phyloP scores from a whole-genome alignment of 164 flowering plant genomes.

The Tinospora cordifolia region DNA sequence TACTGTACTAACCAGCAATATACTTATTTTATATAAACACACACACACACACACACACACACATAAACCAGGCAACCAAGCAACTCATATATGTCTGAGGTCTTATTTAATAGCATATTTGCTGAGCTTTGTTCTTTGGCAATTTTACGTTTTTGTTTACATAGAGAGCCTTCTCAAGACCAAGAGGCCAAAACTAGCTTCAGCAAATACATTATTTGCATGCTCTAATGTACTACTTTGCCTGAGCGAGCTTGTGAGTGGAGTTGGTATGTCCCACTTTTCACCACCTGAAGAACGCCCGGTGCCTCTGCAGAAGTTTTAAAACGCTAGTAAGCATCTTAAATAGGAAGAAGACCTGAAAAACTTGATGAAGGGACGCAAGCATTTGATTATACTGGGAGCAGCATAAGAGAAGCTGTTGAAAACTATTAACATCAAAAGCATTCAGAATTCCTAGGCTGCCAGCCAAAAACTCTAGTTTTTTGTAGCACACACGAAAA shows the following conservation, averaged over 20 bases:
- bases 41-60: no score
- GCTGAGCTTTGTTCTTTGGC: background rate
- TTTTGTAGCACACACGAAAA: no score
- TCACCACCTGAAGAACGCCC: slow-evolving; percentile 1
- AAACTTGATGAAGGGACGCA: background rate
- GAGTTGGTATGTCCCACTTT: background rate
- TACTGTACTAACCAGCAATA: no score
- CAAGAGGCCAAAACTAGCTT: background rate
- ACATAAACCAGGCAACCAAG: no score
- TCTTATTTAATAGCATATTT: background rate
- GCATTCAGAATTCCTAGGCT: no score
- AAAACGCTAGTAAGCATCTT: background rate
- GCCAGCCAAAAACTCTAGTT: no score
- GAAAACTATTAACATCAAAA: no score
- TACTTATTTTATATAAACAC: no score
- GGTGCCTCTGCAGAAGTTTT: background rate
- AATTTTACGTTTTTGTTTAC: background rate
- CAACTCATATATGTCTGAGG: background rate
- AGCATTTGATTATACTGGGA: no score
- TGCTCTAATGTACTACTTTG: background rate
- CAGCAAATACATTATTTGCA: background rate
- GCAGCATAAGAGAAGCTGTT: no score
- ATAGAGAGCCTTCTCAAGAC: background rate
- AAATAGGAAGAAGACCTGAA: background rate
- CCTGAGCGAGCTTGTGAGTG: background rate